These are phyloP conservation scores for Phytopythium sindhum DNA, from an alignment of 352 stramenopile species.

Conservation along the genomic window DNA sequence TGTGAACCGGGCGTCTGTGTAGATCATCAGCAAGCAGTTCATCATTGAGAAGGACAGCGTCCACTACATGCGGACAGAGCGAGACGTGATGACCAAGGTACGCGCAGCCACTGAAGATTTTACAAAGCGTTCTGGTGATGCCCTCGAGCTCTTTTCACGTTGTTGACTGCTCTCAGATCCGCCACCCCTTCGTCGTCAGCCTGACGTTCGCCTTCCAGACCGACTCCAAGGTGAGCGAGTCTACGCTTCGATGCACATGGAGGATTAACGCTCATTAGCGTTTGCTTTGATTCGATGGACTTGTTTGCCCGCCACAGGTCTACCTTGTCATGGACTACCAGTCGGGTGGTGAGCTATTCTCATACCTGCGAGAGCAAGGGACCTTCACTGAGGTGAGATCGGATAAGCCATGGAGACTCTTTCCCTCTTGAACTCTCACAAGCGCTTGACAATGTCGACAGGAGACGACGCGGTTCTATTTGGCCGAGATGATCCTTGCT, in stretches of 20 bases:
- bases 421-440: background rate
- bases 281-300: background rate
- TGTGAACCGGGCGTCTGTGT: background rate
- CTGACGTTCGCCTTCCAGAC: conserved; percentile 81
- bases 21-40: conserved; percentile 88
- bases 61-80: conserved; percentile 75
- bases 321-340: conserved; percentile 82
- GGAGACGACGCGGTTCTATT: conserved; percentile 72
- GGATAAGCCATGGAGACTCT: too few species aligned
- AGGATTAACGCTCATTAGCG: background rate
- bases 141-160: conserved; percentile 10
- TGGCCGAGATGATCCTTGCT: conserved; percentile 83
- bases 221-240: conserved; percentile 68
- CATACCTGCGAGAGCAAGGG: conserved; percentile 59
- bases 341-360: conserved; percentile 78
- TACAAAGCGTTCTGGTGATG: background rate
- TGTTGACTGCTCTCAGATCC: conserved; percentile 34
- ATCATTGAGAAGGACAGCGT: conserved; percentile 78
- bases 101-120: background rate
- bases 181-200: conserved; percentile 78
- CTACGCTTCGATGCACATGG: background rate
- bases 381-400: conserved; percentile 56
- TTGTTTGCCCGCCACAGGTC: conserved; percentile 23
- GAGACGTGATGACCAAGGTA: conserved; percentile 86
- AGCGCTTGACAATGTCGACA: conserved; percentile 10